These are phyloP conservation scores for Aspergillus sp. DNA, from an alignment of 2,329 filamentous ascomycete genomes.

Conservation along the genomic window DNA sequence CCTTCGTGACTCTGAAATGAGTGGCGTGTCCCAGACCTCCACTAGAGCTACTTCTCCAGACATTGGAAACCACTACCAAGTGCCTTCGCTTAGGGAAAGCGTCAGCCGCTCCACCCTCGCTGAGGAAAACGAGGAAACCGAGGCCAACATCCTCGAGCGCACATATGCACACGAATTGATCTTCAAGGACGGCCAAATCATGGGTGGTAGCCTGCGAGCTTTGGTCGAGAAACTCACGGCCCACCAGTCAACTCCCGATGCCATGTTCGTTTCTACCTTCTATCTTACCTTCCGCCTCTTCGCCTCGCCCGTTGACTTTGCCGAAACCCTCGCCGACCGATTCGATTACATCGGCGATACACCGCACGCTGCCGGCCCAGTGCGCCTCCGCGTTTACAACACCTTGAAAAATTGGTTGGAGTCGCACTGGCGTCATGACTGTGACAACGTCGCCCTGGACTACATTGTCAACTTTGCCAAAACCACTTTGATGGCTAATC, in stretches of 20 bases:
- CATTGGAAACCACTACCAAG: conserved; percentile 49
- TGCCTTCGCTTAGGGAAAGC: conserved; percentile 65
- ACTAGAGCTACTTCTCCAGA: conserved; percentile 88
- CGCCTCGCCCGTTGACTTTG: conserved; percentile 72
- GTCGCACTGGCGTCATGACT: conserved; percentile 84
- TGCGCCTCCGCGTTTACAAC: conserved; percentile 89
- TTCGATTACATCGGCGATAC: conserved; percentile 88
- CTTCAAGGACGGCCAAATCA: conserved; percentile 93
- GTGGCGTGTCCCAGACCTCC: conserved; percentile 73
- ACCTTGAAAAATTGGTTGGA: conserved; percentile 97
- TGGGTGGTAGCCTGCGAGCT: conserved; percentile 82
- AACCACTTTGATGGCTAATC: conserved; percentile 59
- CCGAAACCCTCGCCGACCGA: conserved; percentile 77
- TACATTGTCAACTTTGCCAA: conserved; percentile 78
- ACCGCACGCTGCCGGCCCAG: conserved; percentile 68
- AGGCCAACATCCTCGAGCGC: conserved; percentile 81
- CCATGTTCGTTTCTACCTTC: conserved; percentile 88
- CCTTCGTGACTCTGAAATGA: conserved; percentile 71
- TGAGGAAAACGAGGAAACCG: conserved; percentile 74
- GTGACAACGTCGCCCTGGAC: conserved; percentile 70
- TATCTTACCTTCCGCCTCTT: conserved; percentile 96
- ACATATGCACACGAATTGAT: conserved; percentile 89
- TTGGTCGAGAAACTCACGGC: conserved; percentile 92
- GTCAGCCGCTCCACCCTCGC: conserved; percentile 59
- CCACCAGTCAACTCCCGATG: conserved; percentile 87